phyloP scores from a whole-genome alignment of 352 stramenopile species.

The Phytopythium aichiense region DNA sequence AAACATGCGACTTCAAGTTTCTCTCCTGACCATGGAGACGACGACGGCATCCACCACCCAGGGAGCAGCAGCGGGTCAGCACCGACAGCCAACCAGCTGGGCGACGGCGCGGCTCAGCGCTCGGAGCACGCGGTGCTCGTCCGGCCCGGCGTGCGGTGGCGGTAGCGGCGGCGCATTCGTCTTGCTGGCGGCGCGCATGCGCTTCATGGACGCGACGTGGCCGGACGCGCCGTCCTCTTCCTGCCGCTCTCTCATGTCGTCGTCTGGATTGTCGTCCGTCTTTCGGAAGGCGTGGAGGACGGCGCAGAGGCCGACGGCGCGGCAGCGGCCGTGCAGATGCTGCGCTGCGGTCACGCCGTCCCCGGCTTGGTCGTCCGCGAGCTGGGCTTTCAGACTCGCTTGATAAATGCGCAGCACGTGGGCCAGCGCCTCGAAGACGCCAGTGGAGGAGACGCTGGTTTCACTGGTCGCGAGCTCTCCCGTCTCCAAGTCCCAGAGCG shows the following conservation, averaged over 20 bases:
- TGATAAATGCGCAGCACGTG: conserved; percentile 21
- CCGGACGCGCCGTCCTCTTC: background rate
- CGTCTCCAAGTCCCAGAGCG: background rate
- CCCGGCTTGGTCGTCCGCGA: background rate
- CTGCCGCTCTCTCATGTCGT: background rate
- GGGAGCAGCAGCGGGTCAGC: background rate
- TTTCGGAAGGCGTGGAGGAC: conserved; percentile 10
- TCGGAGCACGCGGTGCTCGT: background rate
- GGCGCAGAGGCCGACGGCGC: conserved; percentile 18
- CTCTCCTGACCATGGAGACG: too few species aligned
- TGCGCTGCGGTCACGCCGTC: background rate
- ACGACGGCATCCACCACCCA: too few species aligned
- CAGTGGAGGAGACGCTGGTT: background rate
- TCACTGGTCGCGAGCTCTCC: background rate
- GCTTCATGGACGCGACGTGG: background rate
- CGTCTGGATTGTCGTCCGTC: background rate
- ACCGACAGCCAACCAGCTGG: background rate
- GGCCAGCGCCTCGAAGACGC: conserved; percentile 11
- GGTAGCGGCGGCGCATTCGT: background rate
- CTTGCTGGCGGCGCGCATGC: background rate
- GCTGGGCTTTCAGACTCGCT: conserved; percentile 13
- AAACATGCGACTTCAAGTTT: too few species aligned
- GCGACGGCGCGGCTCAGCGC: background rate
- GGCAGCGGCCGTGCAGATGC: conserved; percentile 19
- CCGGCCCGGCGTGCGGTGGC: background rate